Conservation (phyloP, 345 rosid species). For the Camelina sativa region DNA sequence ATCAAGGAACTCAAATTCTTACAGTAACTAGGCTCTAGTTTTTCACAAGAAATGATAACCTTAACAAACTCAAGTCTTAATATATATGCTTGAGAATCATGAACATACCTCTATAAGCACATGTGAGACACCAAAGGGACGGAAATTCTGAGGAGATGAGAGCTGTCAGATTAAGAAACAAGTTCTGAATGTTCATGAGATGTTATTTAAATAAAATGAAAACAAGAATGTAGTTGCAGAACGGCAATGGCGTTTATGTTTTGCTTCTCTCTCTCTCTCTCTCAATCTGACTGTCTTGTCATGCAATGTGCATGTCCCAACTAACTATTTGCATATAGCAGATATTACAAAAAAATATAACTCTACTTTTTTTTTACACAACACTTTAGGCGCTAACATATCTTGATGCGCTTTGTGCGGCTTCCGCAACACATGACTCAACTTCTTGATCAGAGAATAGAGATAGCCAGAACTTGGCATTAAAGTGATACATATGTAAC, state of each 20-base stretch:
- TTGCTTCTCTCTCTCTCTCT: constrained; percentile 41
- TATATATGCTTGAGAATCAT: constrained; percentile 1
- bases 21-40: neutral
- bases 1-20: constrained; percentile 22
- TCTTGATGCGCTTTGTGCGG: constrained; percentile 17
- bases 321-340: constrained; percentile 32
- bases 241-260: constrained; percentile 41
- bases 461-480: neutral
- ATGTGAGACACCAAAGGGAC: constrained; percentile 17
- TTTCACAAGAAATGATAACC: neutral
- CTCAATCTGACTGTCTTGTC: constrained; percentile 41
- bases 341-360: neutral
- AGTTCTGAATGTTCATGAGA: constrained; percentile 30
- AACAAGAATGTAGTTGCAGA: constrained; percentile 39
- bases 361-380: neutral
- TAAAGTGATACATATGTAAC: constrained; percentile 1
- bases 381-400: constrained; percentile 5
- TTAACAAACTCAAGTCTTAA: neutral
- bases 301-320: constrained; percentile 39
- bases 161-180: constrained; percentile 35
- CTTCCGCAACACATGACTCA: constrained; percentile 35
- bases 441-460: constrained; percentile 22
- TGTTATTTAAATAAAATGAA: constrained; percentile 29
- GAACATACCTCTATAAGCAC: constrained; percentile 39
- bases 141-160: constrained; percentile 2